Conservation (phyloP, 108 stramenopile species). For the Stephanodiscus triporus region DNA sequence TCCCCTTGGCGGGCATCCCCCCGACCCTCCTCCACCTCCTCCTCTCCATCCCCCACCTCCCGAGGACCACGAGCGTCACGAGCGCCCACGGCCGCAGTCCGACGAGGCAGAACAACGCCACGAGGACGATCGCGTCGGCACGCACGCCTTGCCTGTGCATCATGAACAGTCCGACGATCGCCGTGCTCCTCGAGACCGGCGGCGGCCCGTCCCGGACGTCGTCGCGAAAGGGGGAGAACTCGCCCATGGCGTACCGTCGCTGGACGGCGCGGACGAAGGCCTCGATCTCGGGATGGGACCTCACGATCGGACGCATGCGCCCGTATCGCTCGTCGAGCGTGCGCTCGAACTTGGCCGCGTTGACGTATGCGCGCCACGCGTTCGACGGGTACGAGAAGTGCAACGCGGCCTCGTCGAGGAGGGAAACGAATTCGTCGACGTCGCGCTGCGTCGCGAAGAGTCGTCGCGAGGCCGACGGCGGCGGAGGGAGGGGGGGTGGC, state of each 20-base stretch:
- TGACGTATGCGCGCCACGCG: conserved; percentile 72
- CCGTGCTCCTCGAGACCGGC: conserved; percentile 63
- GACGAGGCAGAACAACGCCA: conserved; percentile 73
- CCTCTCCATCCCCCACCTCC: conserved; percentile 49
- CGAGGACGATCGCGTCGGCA: conserved; percentile 61
- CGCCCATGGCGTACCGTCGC: conserved; percentile 73
- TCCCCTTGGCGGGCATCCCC: conserved; percentile 31
- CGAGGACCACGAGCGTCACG: conserved; percentile 65
- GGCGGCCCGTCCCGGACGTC: no score
- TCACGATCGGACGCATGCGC: conserved; percentile 78
- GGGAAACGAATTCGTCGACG: conserved; percentile 59
- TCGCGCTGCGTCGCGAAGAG: conserved; percentile 56
- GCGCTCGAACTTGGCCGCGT: conserved; percentile 87
- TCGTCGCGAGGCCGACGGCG: no score
- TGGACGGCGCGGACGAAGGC: conserved; percentile 57
- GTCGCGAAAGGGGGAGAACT: conserved; percentile 74
- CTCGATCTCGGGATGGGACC: conserved; percentile 80
- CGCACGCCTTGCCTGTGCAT: conserved; percentile 74
- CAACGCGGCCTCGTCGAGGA: conserved; percentile 56
- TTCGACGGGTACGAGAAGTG: conserved; percentile 60
- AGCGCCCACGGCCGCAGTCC: conserved; percentile 91
- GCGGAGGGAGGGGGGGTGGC: conserved; percentile 42
- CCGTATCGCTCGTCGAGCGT: conserved; percentile 87
- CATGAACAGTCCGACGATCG: conserved; percentile 83
- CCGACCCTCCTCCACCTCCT: conserved; percentile 53